Conservation (phyloP, 2,329 filamentous ascomycete genomes). For the Cladophialophora carrionii region DNA sequence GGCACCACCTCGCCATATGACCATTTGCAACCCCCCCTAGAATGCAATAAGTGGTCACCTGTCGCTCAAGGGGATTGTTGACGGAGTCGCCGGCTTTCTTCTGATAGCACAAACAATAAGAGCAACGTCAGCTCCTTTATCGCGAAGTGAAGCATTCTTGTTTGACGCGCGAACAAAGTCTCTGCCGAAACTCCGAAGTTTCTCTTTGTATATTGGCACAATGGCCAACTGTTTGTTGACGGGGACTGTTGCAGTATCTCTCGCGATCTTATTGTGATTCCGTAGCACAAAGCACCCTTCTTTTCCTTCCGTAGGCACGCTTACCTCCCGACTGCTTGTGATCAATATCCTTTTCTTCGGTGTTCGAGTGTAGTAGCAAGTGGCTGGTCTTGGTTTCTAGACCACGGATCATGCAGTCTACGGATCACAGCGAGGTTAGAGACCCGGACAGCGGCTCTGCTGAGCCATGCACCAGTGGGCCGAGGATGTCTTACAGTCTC, state of each 20-base stretch:
- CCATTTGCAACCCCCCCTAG: no score
- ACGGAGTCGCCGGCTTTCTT: no score
- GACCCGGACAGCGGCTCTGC: not conserved
- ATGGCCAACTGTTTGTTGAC: not conserved
- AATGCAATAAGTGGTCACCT: no score
- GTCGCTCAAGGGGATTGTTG: no score
- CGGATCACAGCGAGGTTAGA: not conserved
- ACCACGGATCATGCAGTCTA: not conserved
- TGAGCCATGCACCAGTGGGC: not conserved
- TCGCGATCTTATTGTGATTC: not conserved
- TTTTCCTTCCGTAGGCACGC: no score
- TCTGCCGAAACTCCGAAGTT: not conserved
- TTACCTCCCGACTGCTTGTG: not conserved
- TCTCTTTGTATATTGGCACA: not conserved
- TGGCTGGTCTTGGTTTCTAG: not conserved
- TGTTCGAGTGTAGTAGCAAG: not conserved
- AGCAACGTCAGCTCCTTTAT: not conserved
- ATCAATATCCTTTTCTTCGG: not conserved
- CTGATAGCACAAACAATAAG: no score
- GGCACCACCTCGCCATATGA: no score
- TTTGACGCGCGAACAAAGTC: not conserved
- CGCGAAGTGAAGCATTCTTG: not conserved
- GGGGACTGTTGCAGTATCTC: not conserved
- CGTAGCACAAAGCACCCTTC: not conserved
- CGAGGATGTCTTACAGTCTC: not conserved